Percentiles rank a stretch among this genome's conserved stretches.
These are phyloP conservation scores for Candida alai DNA, from an alignment of 805 yeast species.

Conservation along the genomic window DNA sequence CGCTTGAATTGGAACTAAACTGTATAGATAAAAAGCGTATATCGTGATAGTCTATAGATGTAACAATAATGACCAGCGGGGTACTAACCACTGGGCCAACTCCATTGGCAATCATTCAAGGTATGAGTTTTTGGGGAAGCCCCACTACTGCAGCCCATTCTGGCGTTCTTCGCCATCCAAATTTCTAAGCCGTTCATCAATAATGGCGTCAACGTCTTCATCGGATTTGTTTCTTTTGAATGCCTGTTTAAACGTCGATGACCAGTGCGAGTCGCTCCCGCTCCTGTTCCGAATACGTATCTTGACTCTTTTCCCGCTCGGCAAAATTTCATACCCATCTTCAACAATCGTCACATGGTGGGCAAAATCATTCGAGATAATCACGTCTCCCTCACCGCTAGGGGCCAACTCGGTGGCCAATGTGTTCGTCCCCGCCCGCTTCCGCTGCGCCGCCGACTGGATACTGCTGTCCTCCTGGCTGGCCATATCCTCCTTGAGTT, in stretches of 20 bases:
- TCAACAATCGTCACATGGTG: constrained; percentile 22
- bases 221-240: constrained; percentile 18
- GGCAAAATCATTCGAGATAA: constrained; percentile 23
- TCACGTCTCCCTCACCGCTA: constrained; percentile 32
- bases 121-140: too few relatives aligned
- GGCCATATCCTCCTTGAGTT: background rate
- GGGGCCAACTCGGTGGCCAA: constrained; percentile 49
- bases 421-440: constrained; percentile 47
- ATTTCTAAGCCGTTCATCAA: constrained; percentile 41
- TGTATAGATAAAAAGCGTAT: constrained; percentile 12
- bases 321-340: constrained; percentile 54
- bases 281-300: constrained; percentile 16
- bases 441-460: constrained; percentile 40
- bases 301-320: constrained; percentile 68
- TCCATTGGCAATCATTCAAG: too few relatives aligned
- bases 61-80: too few relatives aligned
- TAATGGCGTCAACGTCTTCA: constrained; percentile 52
- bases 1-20: constrained; percentile 29
- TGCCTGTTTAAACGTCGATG: constrained; percentile 16
- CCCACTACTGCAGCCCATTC: background rate
- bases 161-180: constrained; percentile 5
- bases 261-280: constrained; percentile 9
- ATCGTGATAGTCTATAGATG: too few relatives aligned
- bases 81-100: too few relatives aligned
- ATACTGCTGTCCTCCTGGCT: background rate